phyloP scores from a whole-genome alignment of 2,329 filamentous ascomycete species.

The Exophiala sp. region DNA sequence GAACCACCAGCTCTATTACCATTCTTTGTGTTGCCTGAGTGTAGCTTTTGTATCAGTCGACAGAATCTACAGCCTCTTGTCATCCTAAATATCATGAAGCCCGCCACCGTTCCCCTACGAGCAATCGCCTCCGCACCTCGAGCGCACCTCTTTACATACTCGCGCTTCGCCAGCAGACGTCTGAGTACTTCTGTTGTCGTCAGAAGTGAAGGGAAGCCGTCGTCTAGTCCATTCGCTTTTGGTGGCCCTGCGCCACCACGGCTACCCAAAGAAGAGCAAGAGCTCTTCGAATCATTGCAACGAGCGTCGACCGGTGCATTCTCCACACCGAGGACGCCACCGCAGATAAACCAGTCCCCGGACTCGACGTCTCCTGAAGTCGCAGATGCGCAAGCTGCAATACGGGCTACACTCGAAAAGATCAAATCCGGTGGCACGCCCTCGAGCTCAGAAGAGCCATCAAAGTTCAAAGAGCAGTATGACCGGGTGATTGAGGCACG shows the following conservation, averaged over 20 bases:
- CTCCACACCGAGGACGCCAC: conserved; percentile 56
- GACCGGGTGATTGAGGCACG: conserved; percentile 49
- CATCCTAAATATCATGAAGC: background rate
- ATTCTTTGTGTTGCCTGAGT: background rate
- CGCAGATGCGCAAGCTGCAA: conserved; percentile 21
- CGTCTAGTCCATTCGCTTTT: conserved; percentile 13
- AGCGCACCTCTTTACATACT: conserved; percentile 9
- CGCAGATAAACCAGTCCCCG: conserved; percentile 52
- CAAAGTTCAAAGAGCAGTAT: conserved; percentile 20
- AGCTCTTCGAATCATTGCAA: conserved; percentile 84
- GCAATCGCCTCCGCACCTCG: conserved; percentile 4
- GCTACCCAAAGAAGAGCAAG: conserved; percentile 83
- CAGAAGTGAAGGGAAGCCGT: background rate
- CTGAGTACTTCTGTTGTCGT: background rate
- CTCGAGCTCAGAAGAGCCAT: background rate
- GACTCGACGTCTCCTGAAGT: conserved; percentile 32
- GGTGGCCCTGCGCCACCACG: conserved; percentile 69
- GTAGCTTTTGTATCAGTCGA: background rate
- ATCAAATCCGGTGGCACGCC: background rate
- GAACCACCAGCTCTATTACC: background rate
- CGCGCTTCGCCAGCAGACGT: background rate
- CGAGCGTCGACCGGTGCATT: conserved; percentile 71
- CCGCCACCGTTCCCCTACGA: background rate
- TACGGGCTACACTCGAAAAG: conserved; percentile 25
- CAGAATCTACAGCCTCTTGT: background rate